These are phyloP conservation scores for Trametes villosa DNA, from an alignment of 768 basidiomycete genomes.

Conservation along the genomic window DNA sequence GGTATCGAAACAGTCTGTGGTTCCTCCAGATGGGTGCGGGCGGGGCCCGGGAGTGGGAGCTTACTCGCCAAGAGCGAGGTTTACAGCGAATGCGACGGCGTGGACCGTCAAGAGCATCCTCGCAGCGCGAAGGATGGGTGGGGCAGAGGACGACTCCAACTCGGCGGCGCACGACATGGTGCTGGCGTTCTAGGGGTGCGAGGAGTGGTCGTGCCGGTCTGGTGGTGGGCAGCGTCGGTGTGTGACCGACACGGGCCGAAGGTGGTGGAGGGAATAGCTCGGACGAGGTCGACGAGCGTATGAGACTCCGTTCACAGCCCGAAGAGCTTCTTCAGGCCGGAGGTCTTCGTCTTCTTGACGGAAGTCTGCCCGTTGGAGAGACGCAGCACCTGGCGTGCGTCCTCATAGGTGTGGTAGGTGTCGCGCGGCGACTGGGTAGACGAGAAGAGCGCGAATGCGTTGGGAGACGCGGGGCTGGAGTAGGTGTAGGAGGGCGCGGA, in stretches of 20 bases:
- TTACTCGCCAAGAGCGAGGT: conserved; percentile 2
- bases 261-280: background rate
- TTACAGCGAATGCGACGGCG: background rate
- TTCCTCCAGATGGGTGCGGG: too few relatives aligned
- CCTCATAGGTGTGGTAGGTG: conserved; percentile 26
- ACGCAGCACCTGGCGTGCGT: conserved; percentile 26
- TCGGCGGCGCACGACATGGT: too few relatives aligned
- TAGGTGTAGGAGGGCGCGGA: conserved; percentile 18
- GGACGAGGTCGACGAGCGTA: background rate
- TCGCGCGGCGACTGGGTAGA: conserved; percentile 27
- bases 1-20: background rate
- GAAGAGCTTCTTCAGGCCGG: conserved; percentile 28
- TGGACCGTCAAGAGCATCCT: background rate
- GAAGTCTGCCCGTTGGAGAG: conserved; percentile 18
- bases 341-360: conserved; percentile 18
- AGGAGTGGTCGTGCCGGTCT: too few relatives aligned
- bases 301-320: conserved; percentile 15
- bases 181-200: too few relatives aligned
- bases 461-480: conserved; percentile 23
- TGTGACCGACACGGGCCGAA: background rate
- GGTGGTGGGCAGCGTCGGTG: conserved; percentile 34
- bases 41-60: background rate
- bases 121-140: too few relatives aligned
- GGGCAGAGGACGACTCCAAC: too few relatives aligned
- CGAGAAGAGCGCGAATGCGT: conserved; percentile 25